phyloP scores from a whole-genome alignment of 2,329 filamentous ascomycete species.

The Aureobasidium sp. region DNA sequence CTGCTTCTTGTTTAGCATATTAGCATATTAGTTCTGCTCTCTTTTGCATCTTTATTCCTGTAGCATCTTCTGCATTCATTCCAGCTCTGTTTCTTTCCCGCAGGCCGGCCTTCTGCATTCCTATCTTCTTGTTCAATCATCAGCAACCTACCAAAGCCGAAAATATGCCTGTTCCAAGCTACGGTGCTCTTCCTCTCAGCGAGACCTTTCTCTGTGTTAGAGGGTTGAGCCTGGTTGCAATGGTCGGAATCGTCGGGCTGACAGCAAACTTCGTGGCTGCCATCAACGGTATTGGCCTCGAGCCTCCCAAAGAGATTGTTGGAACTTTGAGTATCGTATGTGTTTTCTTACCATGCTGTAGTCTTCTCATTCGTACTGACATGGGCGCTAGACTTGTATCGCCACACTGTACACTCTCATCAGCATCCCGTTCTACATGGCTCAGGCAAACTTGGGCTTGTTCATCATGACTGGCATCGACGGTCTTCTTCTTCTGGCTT shows the following conservation, averaged over 20 bases:
- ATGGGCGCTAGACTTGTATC: conserved; percentile 58
- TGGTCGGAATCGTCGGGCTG: conserved; percentile 73
- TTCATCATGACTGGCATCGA: conserved; percentile 65
- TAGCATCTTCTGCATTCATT: neutral
- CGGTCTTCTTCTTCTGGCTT: conserved; percentile 62
- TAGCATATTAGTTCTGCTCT: neutral
- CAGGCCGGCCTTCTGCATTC: neutral
- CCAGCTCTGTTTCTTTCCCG: neutral
- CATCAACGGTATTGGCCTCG: conserved; percentile 59
- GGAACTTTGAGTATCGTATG: conserved; percentile 74
- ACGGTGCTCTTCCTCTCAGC: conserved; percentile 61
- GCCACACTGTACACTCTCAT: conserved; percentile 65
- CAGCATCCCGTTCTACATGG: conserved; percentile 72
- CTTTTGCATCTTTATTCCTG: neutral
- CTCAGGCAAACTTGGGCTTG: conserved; percentile 67
- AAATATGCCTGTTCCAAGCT: conserved; percentile 50
- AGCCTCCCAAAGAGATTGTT: conserved; percentile 65
- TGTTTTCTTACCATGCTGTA: conserved; percentile 21
- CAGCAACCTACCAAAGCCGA: neutral
- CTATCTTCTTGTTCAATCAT: neutral
- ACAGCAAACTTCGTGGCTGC: conserved; percentile 74
- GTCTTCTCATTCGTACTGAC: conserved; percentile 20
- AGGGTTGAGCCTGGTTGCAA: conserved; percentile 60
- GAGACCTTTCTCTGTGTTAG: conserved; percentile 71
- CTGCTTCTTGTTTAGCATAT: neutral